phyloP scores from a whole-genome alignment of 1,284 basidiomycete genomes.

The Boletellus deceptivus region DNA sequence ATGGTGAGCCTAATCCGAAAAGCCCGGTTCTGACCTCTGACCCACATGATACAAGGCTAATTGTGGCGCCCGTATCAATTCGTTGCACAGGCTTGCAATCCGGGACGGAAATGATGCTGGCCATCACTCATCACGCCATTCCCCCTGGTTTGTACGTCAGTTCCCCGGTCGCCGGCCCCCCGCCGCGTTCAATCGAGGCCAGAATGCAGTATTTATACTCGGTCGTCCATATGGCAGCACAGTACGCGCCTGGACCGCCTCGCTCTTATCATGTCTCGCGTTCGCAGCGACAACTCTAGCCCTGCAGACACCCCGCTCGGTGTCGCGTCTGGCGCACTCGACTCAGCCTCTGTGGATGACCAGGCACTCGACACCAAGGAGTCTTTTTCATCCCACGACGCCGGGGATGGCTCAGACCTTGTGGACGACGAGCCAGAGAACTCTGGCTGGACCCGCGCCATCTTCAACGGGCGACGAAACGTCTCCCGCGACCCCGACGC shows the following conservation, averaged over 20 bases:
- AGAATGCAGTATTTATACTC: not conserved
- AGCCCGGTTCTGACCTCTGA: too few species aligned
- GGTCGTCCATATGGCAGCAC: too few species aligned
- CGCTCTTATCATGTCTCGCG: not conserved
- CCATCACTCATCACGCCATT: not conserved
- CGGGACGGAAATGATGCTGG: not conserved
- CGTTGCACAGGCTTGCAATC: not conserved
- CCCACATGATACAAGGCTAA: too few species aligned
- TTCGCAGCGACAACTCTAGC: not conserved
- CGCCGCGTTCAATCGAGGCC: too few species aligned
- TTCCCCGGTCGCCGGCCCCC: too few species aligned
- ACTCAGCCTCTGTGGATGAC: not conserved
- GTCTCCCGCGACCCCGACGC: conserved; percentile 1
- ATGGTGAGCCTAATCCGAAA: too few species aligned
- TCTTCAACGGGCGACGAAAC: conserved; percentile 4
- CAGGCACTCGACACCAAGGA: not conserved
- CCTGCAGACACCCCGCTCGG: not conserved
- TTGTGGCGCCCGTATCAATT: not conserved
- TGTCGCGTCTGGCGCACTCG: not conserved
- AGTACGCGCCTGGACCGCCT: not conserved
- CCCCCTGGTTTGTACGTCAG: not conserved
- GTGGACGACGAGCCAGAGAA: conserved; percentile 9
- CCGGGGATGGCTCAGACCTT: conserved; percentile 1
- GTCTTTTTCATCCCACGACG: not conserved
- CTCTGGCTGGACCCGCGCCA: not conserved